These are phyloP conservation scores for Theobroma grandiflorum DNA, from an alignment of 441 rosid species.

Conservation along the genomic window DNA sequence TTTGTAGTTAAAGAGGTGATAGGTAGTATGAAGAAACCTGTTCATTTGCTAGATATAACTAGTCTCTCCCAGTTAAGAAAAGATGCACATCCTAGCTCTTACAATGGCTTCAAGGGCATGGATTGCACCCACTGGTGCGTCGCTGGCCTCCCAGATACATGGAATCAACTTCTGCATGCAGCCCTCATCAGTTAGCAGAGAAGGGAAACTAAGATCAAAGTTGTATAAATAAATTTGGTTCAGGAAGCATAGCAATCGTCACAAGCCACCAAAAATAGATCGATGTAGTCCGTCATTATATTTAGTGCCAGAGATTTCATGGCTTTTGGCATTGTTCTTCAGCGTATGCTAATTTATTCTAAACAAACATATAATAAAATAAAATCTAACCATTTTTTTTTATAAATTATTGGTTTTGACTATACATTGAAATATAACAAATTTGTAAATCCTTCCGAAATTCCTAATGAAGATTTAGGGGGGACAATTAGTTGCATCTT, in stretches of 20 bases:
- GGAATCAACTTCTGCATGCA: constrained; percentile 48
- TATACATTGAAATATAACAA: background rate
- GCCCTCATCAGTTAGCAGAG: constrained; percentile 35
- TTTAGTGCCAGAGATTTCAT: background rate
- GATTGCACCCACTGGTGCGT: constrained; percentile 66
- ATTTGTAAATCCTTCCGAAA: background rate
- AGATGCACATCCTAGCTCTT: constrained; percentile 53
- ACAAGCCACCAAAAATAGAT: background rate
- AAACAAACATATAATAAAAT: background rate
- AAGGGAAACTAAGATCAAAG: background rate
- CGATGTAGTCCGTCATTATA: background rate
- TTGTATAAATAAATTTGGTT: background rate
- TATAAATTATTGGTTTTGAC: no score
- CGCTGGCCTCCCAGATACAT: constrained; percentile 54
- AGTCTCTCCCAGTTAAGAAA: constrained; percentile 55
- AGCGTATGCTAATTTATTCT: background rate
- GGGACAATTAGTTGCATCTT: background rate
- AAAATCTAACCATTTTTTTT: background rate
- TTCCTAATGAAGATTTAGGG: background rate
- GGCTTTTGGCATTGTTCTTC: background rate
- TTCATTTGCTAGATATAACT: constrained; percentile 51
- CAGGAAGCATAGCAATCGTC: background rate
- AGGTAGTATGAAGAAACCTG: constrained; percentile 41
- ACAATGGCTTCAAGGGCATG: constrained; percentile 50
- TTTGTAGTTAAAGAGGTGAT: constrained; percentile 41